These are phyloP conservation scores for Sonneratia alba DNA, from an alignment of 345 rosid species.

Conservation along the genomic window DNA sequence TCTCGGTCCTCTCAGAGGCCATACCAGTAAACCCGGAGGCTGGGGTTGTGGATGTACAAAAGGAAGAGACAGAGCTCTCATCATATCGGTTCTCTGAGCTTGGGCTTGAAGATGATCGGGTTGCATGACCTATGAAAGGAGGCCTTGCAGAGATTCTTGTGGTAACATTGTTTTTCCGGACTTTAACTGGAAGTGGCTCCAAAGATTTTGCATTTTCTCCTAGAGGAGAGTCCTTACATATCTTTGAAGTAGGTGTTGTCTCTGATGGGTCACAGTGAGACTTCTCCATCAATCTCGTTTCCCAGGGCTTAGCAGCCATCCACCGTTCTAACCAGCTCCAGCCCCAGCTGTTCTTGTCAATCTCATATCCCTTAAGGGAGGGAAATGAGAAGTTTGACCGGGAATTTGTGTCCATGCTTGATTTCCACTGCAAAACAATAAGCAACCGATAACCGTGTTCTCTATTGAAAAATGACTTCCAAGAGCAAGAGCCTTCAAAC, in stretches of 20 bases:
- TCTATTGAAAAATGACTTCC: background rate
- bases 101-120: slow-evolving; percentile 63
- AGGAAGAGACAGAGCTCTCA: slow-evolving; percentile 71
- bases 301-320: slow-evolving; percentile 99
- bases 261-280: slow-evolving; percentile 26
- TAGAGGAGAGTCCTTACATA: slow-evolving; percentile 15
- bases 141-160: slow-evolving; percentile 77
- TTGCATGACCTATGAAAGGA: slow-evolving; percentile 28
- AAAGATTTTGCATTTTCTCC: slow-evolving; percentile 36
- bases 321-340: slow-evolving; percentile 99
- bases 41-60: slow-evolving; percentile 67
- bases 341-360: slow-evolving; percentile 75
- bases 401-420: slow-evolving; percentile 24
- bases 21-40: slow-evolving; percentile 46
- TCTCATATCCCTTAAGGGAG: slow-evolving; percentile 45
- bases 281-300: slow-evolving; percentile 71
- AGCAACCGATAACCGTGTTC: background rate
- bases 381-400: slow-evolving; percentile 23
- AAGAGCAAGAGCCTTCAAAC: background rate
- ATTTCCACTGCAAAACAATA: background rate
- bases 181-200: slow-evolving; percentile 35
- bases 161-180: slow-evolving; percentile 62
- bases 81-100: slow-evolving; percentile 59
- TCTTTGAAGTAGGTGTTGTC: slow-evolving; percentile 32
- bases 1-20: slow-evolving; percentile 42